Evolutionary conservation across 2,329 filamentous ascomycete genomes (phyloP), one percentile per base, ranked within the genome.

Genomic region (Neofusicoccum sp.): DNA sequence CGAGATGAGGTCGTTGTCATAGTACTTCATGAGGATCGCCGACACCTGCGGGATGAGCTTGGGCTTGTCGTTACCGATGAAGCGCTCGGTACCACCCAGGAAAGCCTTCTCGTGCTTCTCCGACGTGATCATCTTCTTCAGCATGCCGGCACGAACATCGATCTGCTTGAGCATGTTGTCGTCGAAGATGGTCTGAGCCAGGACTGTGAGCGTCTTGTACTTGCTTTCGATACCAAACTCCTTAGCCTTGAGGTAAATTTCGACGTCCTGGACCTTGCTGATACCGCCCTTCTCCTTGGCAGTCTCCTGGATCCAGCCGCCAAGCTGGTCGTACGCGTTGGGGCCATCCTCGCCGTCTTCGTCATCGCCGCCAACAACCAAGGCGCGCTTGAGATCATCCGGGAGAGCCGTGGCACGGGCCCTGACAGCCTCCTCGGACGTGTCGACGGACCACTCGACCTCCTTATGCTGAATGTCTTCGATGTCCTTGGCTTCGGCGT

Each of bases 101-200:
- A 99, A 89, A 54, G 95, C 92, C 85, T 95, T 97, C 81, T 98
- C 89, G 76, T 98, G 94, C 71, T 91, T 91, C 72, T 99, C 95
- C 48, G 92, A 95, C 54, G 88, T 93, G 71, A 95, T 87, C 80
- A 96, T 85, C 89, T 94, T 92, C 85, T 96, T 95, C 68, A 99
- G 87, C 86, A 99, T 90, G 71, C 84, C 82, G 67, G 91, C 89
- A 69, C 94, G 93, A 79, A 86, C 87, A 67, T 89, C 86, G 67
- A 99, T 93, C 81, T 99, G 92, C 77, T 91, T 87, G 75, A 89
- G 83, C 68, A 98, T 93, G 77, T 92, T 90, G 74, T 96, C 89
- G 76, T 96, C 89, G 77, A 99, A 99, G 70, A 99, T 84, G 68
- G 92, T 94, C 83, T 97, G 93, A 54, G 93, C 92, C 48, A 99